Evolutionary conservation across 2,329 filamentous ascomycete genomes (phyloP).

Genomic region (Apiospora marii): DNA sequence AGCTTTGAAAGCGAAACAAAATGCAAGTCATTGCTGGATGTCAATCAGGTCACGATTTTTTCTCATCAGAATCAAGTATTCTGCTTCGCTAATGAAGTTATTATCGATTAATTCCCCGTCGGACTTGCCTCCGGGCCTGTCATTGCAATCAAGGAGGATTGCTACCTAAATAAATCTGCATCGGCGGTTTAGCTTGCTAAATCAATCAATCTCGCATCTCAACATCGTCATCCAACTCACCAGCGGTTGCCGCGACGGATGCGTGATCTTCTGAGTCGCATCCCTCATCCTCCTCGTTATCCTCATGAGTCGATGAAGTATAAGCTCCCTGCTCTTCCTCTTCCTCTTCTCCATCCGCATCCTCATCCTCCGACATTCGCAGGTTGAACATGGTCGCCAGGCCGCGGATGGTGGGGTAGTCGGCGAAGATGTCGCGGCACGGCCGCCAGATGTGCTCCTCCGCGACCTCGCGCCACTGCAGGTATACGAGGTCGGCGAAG

Average conservation of each 20-base stretch:
- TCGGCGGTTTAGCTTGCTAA: background rate
- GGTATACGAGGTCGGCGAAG: background rate
- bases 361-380: background rate
- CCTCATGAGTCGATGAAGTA: background rate
- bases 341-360: background rate
- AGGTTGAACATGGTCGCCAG: conserved; percentile 10
- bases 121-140: background rate
- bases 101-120: background rate
- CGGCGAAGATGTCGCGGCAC: background rate
- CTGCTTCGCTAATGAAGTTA: too few species aligned
- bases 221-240: background rate
- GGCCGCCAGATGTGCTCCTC: background rate
- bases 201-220: background rate
- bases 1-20: background rate
- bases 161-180: background rate
- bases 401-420: background rate
- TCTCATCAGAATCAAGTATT: background rate
- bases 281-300: background rate
- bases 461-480: background rate
- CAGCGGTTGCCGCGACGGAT: too few species aligned
- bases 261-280: background rate
- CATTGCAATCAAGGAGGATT: background rate
- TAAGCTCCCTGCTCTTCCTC: background rate
- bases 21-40: background rate
- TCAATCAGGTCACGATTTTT: background rate